Conservation (phyloP, 345 rosid species). For the Melaleuca quinquenervia region DNA sequence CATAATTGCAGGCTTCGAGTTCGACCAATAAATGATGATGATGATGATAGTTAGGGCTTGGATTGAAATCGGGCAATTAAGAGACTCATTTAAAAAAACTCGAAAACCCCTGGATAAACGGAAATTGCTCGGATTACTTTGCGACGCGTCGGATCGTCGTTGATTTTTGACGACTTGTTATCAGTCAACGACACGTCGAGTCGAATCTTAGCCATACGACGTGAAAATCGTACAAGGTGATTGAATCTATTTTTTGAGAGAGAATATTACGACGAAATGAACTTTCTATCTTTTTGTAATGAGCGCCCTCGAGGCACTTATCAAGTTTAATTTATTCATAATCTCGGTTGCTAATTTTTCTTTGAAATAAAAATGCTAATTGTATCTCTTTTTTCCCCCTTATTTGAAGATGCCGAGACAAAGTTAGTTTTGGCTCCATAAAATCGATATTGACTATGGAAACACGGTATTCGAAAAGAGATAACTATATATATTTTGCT, state of each 20-base stretch:
- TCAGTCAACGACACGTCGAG: neutral
- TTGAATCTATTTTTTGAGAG: too few species aligned
- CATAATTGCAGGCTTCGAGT: neutral
- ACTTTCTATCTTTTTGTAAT: too few species aligned
- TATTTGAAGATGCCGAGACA: too few species aligned
- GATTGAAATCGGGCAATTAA: neutral
- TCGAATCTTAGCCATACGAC: neutral
- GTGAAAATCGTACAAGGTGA: too few species aligned
- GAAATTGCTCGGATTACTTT: rapidly evolving
- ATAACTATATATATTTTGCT: too few species aligned
- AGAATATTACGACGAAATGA: too few species aligned
- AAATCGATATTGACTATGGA: neutral
- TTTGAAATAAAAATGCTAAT: neutral
- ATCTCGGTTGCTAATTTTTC: too few species aligned
- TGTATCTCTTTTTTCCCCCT: neutral
- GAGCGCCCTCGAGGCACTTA: too few species aligned
- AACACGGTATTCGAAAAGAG: neutral
- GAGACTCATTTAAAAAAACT: neutral
- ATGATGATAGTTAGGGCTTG: neutral
- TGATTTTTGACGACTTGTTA: neutral
- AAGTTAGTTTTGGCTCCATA: neutral
- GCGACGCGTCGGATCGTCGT: neutral
- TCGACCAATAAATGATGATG: neutral
- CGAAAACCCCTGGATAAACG: neutral
- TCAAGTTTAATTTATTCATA: too few species aligned